Base-by-base conservation (phyloP, 2,329 filamentous ascomycete genomes). In the Trichoderma sp. region DNA sequence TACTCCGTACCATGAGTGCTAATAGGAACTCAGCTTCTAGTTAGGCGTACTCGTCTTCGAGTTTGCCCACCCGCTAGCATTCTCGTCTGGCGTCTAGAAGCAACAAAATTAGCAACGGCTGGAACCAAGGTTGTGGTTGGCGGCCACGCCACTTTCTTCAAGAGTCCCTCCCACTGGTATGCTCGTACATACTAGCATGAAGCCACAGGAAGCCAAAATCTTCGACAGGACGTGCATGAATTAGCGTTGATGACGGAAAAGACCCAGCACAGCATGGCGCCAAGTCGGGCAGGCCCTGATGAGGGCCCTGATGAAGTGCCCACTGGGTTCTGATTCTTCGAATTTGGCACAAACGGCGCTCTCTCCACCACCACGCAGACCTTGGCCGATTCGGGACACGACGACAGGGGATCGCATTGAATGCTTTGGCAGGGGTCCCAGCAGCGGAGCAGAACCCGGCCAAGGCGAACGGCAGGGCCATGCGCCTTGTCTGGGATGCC, bases 301-400 rank as follows among this genome's bases (percentile, higher is more conserved):
- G 28, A 59, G 23, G 23, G 23, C 23, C 23, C 23, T 23, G 23
- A 23, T 23, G 23, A 17, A 17, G 15, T 43, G 34, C 20, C 59
- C 23, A 28, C 34, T 28, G 36, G 23, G 11, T 13, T 67, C 26
- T 59, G 53, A 39, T 39, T 30, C 15, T 50, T 23, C 20, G 66
- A 59, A 68, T 68, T 59, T 59, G 66, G 65, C 23, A 68, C 53
- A 68, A 68, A 61, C 66, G 66, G 53, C 65, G 50, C 53, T 68
- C 65, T 68, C 66, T 36, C 53, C 66, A 67, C 66, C 65, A 68
- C 65, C 34, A 34, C 55, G 66, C 66, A 68, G 66, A 23, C 55
- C 66, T 47, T 68, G 55, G 28, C 66, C 55, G 12, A 39, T 68
- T 68, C 28, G 36, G 65, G 66, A 68, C 57, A 61, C 66, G 53